Evolutionary conservation across 345 rosid species (phyloP).

Genomic region (Gynandropsis gynandra): DNA sequence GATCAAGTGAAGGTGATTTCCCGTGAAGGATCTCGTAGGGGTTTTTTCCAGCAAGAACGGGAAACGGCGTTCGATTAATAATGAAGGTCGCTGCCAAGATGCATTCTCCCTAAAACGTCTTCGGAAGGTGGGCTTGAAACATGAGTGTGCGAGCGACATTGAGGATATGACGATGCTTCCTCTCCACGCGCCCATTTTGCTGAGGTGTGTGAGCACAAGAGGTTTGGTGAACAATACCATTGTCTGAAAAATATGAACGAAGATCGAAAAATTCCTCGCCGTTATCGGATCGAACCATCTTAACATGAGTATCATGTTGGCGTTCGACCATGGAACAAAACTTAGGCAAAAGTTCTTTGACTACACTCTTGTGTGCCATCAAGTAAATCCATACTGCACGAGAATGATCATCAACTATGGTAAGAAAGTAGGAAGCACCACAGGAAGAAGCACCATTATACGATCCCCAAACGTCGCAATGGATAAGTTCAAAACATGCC

Average conservation of each 20-base stretch:
- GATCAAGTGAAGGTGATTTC: background rate
- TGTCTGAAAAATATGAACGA: rapidly evolving
- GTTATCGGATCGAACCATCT: background rate
- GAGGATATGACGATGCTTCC: background rate
- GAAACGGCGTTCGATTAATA: background rate
- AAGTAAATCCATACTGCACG: background rate
- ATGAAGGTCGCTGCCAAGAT: too few species aligned
- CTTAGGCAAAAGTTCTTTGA: background rate
- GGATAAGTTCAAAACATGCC: background rate
- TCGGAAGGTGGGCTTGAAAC: too few species aligned
- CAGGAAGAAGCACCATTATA: background rate
- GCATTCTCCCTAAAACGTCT: too few species aligned
- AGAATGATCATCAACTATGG: background rate
- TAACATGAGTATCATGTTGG: background rate
- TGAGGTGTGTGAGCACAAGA: background rate
- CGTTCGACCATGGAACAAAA: background rate
- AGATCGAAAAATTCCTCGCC: background rate
- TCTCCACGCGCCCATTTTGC: too few species aligned
- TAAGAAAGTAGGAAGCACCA: background rate
- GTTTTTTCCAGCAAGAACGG: background rate
- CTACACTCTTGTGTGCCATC: background rate
- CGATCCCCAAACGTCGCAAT: background rate
- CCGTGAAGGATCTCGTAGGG: background rate
- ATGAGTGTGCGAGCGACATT: too few species aligned
- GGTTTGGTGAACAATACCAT: background rate